Base-by-base conservation (phyloP, 129 eudicot genomes). In the Lactuca sativa region DNA sequence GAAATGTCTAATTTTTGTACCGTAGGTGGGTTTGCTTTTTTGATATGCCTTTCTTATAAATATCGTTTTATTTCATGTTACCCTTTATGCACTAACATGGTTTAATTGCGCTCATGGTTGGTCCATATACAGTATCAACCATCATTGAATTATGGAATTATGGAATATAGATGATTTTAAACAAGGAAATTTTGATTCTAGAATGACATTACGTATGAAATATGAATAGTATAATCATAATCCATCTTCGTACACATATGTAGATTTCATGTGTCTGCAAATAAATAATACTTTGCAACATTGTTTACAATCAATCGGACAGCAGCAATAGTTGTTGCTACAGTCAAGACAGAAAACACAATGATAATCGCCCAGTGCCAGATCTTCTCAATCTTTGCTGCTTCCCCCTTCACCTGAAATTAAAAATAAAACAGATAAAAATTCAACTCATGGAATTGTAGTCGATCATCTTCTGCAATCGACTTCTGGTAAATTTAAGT, bases 291-390 rank as follows among this genome's bases (percentile, higher is more conserved):
- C 30, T 68, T 31, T 18, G 66, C 51, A 30, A 85, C 72, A 58
- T 85, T 77, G 64, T 79, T 64, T 33, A 78, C 53, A 33, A 85
- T 79, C 53, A 82, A 32, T 49, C 90, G 75, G 56, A 76, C 60
- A 8, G 90, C 81, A 60, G 90, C 82, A 4, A 74, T 40, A 4
- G 90, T 85, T 38, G 90, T 85, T 36, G 64, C 77, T 13, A 76
- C 66, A 0, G 77, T 72, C 21, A 85, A 71, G 34, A 82, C 43
- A 67, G 82, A 60, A 67, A 79, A 85, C 7, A 85, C 3, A 43
- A 72, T 9, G 43, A 82, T 79, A 55, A 78, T 72, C 7, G 71
- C 59, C 87, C 85, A 82, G 17, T 85, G 90, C 90, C 87, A 85
- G 4, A 75, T 52, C 74, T 82, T 67, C 76, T 55, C 74, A 21